Base-by-base conservation (phyloP, 2,329 filamentous ascomycete species). In the Thermothelomyces thermophilus region DNA sequence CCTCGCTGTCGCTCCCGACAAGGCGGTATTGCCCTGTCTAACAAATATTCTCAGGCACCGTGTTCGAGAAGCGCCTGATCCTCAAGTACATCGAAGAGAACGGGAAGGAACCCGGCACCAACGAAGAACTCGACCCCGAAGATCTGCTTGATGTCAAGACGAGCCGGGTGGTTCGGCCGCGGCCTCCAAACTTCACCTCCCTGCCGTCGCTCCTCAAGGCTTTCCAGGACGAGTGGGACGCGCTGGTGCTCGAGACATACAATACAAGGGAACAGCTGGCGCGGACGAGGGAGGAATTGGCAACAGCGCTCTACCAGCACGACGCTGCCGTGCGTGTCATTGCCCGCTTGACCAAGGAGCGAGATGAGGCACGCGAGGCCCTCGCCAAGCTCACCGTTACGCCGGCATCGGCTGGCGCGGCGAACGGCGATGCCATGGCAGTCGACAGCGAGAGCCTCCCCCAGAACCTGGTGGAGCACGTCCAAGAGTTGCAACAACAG, bases 191-290 rank as follows among this genome's bases (percentile, higher is more conserved):
- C 30, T 82, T 97, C 62, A 97, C 93, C 48, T 98, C 93, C 33
- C 95, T 98, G 64, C 93, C 93, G 19, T 90, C 93, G 16, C 80
- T 98, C 49, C 85, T 98, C 49, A 86, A 88, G 43, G 86, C 90
- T 34, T 97, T 98, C 68, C 93, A 98, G 68, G 95, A 95, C 68
- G 93, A 98, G 75, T 98, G 93, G 93, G 93, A 98, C 66, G 85
- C 90, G 8, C 73, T 96, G 39, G 88, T 91, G 11, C 75, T 97
- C 31, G 93, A 98, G 71, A 87, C 89, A 44, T 96, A 90, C 68
- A 93, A 88, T 59, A 73, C 97, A 53, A 86, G 87, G 70, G 87
- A 96, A 68, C 89, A 95, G 65, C 75, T 98, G 55, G 79, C 85
- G 45, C 87, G 95, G 66, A 95, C 90, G 36, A 79, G 91, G 58